Conservation (phyloP, 2,329 filamentous ascomycete species). For the Diaporthe helianthi region DNA sequence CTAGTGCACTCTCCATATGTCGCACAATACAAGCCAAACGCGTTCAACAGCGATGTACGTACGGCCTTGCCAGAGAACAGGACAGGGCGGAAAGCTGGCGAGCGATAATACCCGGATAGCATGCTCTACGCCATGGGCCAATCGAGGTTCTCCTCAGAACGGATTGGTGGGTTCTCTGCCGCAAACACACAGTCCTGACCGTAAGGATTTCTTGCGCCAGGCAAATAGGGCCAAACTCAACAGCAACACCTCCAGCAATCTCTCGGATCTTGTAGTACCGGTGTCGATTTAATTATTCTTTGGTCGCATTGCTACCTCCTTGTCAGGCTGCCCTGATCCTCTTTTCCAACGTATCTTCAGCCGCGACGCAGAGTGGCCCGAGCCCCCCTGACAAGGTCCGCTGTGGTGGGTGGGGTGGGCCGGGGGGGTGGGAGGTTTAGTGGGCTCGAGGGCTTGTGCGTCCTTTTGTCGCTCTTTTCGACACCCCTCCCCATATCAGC, state of each 20-base stretch:
- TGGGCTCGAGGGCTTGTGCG: conserved; percentile 29
- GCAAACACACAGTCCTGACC: too few relatives aligned
- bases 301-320: conserved; percentile 9
- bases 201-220: not conserved
- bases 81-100: not conserved
- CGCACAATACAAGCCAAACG: not conserved
- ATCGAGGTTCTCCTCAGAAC: conserved; percentile 10
- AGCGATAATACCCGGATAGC: conserved; percentile 18
- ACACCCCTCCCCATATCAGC: conserved; percentile 17
- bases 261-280: conserved; percentile 8
- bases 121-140: conserved; percentile 13
- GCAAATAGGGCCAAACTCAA: not conserved
- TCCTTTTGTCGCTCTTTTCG: conserved; percentile 25
- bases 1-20: not conserved
- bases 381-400: conserved; percentile 15
- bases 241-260: not conserved
- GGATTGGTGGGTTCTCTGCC: conserved; percentile 21
- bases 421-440: not conserved
- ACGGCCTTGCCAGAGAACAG: not conserved
- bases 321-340: conserved; percentile 1
- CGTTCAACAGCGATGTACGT: not conserved
- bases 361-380: conserved; percentile 20
- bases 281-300: conserved; percentile 18
- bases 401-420: conserved; percentile 2
- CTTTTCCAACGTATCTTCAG: not conserved